phyloP scores from a whole-genome alignment of 768 basidiomycete genomes.

The Trametes cinnabarina region DNA sequence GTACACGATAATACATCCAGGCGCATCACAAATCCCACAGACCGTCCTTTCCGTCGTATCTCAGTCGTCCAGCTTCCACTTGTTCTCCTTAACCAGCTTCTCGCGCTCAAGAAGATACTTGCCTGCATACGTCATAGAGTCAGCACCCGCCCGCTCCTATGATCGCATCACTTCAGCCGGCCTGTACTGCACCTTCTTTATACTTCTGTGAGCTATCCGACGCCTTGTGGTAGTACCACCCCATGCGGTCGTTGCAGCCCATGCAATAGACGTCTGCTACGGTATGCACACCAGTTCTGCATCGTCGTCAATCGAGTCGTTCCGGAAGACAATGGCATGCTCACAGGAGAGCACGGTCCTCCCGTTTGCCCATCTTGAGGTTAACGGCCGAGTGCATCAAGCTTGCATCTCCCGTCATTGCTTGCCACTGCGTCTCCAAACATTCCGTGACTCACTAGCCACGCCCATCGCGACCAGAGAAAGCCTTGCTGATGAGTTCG shows the following conservation, averaged over 20 bases:
- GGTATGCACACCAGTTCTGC: constrained; percentile 75
- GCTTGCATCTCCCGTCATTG: constrained; percentile 36
- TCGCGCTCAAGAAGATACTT: constrained; percentile 82
- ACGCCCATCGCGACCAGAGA: constrained; percentile 79
- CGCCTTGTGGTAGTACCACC: constrained; percentile 84
- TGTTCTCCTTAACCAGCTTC: constrained; percentile 78
- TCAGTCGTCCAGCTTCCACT: constrained; percentile 62
- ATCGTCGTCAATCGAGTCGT: too few relatives aligned
- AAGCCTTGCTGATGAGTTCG: constrained; percentile 81
- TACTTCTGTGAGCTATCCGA: constrained; percentile 77
- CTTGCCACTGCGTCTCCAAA: neutral
- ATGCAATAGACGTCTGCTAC: constrained; percentile 80
- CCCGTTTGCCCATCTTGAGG: constrained; percentile 67
- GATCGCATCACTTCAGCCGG: constrained; percentile 19
- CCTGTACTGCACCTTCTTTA: constrained; percentile 86
- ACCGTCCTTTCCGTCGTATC: neutral
- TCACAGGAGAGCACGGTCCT: constrained; percentile 74
- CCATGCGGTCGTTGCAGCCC: constrained; percentile 74
- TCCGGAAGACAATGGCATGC: too few relatives aligned
- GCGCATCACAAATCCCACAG: neutral
- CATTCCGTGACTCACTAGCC: constrained; percentile 69
- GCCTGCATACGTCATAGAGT: constrained; percentile 39
- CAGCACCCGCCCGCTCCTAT: neutral
- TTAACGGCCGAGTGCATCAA: constrained; percentile 78
- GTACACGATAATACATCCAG: neutral